Conservation (phyloP, 2,329 filamentous ascomycete genomes). For the Fonsecaea pugnacius region DNA sequence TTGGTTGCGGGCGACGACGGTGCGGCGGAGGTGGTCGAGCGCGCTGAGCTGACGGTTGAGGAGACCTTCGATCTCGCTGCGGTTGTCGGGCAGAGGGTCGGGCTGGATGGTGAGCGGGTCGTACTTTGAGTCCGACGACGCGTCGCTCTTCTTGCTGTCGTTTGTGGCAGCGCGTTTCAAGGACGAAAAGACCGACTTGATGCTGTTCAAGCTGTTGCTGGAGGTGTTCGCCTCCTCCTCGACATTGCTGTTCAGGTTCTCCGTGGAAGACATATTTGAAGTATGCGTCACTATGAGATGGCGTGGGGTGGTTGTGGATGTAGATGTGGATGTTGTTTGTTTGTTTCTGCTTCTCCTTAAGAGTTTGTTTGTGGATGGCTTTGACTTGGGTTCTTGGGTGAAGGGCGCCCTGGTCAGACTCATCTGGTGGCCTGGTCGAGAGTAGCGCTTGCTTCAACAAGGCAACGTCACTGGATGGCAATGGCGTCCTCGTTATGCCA, state of each 20-base stretch:
- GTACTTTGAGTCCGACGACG: constrained; percentile 5
- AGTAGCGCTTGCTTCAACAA: neutral
- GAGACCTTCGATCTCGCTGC: constrained; percentile 20
- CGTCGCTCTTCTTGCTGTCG: constrained; percentile 18
- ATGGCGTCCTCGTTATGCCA: constrained; percentile 10
- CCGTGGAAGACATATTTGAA: constrained; percentile 7
- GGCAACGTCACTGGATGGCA: neutral
- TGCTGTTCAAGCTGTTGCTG: constrained; percentile 12
- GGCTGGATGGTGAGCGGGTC: constrained; percentile 1
- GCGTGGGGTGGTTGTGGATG: neutral
- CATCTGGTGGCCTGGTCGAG: neutral
- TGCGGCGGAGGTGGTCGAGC: constrained; percentile 19
- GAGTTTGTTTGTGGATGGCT: constrained; percentile 6
- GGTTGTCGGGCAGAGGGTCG: constrained; percentile 17
- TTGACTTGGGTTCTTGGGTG: constrained; percentile 9
- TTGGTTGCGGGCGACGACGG: constrained; percentile 13
- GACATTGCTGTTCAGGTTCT: neutral
- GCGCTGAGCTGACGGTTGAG: constrained; percentile 16
- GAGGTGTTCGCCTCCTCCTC: constrained; percentile 6
- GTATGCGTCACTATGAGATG: neutral
- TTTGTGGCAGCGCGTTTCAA: constrained; percentile 21
- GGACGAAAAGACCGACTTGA: constrained; percentile 22
- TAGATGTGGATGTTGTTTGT: neutral
- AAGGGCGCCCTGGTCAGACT: constrained; percentile 6
- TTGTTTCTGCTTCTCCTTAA: neutral